A percentile compares a stretch with the other conserved stretches of the same genome.
Conservation (phyloP, 1,139 yeast species). For the Magnusiomyces suaveolens region DNA sequence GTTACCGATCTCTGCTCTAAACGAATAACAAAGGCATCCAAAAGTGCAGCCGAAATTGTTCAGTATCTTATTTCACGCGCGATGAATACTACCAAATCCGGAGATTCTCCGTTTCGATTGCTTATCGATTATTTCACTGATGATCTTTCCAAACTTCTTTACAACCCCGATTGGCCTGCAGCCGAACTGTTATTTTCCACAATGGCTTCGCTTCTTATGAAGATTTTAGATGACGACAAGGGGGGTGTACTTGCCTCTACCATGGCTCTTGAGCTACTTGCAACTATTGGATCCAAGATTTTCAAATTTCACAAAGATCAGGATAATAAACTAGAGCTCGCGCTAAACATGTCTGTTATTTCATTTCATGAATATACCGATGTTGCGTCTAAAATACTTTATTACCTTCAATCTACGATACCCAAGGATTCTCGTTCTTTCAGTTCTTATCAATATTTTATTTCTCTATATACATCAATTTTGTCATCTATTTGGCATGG, state of each 20-base stretch:
- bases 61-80: conserved; percentile 22
- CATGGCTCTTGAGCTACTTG: conserved; percentile 46
- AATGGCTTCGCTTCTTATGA: conserved; percentile 37
- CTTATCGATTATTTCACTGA: conserved; percentile 44
- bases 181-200: conserved; percentile 42
- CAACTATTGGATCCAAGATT: conserved; percentile 45
- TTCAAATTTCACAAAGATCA: conserved; percentile 15
- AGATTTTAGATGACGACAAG: conserved; percentile 16
- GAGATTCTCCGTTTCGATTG: conserved; percentile 22
- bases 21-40: conserved; percentile 33
- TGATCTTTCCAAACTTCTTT: conserved; percentile 44
- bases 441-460: conserved; percentile 17
- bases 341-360: conserved; percentile 9
- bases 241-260: conserved; percentile 16
- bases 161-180: conserved; percentile 53
- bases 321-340: conserved; percentile 10
- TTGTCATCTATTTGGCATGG: conserved; percentile 10
- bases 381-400: conserved; percentile 11
- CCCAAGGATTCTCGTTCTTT: conserved; percentile 13
- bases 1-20: conserved; percentile 10
- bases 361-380: conserved; percentile 11
- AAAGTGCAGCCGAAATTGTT: conserved; percentile 32
- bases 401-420: conserved; percentile 17
- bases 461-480: conserved; percentile 14
- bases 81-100: conserved; percentile 21